Evolutionary conservation across 169 alveolate species (phyloP), one percentile per base, ranked within the genome.

Genomic region (Plasmodium gonderi): DNA sequence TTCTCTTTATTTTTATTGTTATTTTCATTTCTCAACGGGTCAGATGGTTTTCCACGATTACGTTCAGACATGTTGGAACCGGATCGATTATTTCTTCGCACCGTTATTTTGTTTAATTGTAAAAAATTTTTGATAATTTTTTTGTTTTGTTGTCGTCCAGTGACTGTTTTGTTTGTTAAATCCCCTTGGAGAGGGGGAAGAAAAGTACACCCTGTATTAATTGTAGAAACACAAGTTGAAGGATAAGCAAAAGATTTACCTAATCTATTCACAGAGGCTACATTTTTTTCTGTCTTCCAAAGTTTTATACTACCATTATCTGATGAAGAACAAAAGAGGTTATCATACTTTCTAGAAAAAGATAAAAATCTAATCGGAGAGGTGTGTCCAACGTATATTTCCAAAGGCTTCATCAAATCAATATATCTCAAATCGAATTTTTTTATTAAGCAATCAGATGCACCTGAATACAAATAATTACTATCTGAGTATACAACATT

Each of bases 291-390:
- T 1, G 23, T 36, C 14, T 47, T 29, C 92, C 92, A 83, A 12
- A 83, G 40, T 83, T 83, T 83, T 69, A 83, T 83, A 49, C 92
- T 31, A 1, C 92, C 92, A 83, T 47, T 72, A 83, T 83, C 92
- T 6, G 82, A 68, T 31, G 92, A 83, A 26, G 85, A 68, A 76
- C 83, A 69, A 49, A 83, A 83, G 64, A 45, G 23, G 1, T 79
- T 51, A 1, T 6, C 26, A 42, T 64, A 49, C 4, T 45, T 69
- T n/a, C 26, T 69, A 5, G 92, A 83, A 76, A 83, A 83, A 2
- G 92, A 45, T 68, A 83, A 29, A 83, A 40, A 83, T 2, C 92
- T 36, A 45, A 83, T 72, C n/a, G 92, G 92, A 3, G 92, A 83
- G 1, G 92, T 83, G 40, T 83, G 92, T 5, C 92, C 92, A 33